Percentiles rank a stretch among this genome's conserved stretches.
phyloP scores from a whole-genome alignment of 495 filamentous ascomycete species.

The Aspergillus funiculosus region DNA sequence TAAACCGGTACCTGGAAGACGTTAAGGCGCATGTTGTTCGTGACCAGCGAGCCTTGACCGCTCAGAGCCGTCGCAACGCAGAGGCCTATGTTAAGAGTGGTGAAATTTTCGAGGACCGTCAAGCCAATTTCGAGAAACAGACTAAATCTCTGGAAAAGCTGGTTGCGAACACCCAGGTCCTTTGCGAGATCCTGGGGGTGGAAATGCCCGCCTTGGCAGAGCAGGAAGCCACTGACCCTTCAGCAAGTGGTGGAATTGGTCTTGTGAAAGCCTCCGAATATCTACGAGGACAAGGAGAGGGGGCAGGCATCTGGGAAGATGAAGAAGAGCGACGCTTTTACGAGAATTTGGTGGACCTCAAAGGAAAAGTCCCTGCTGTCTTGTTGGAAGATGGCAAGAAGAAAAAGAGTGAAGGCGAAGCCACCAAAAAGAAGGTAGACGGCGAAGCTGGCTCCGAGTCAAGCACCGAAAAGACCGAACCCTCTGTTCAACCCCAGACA shows the following conservation, averaged over 20 bases:
- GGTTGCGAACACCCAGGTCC: constrained; percentile 79
- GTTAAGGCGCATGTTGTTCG: constrained; percentile 82
- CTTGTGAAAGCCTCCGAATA: constrained; percentile 93
- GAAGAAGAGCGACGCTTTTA: constrained; percentile 97
- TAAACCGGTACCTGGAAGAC: constrained; percentile 88
- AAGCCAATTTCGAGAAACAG: constrained; percentile 90
- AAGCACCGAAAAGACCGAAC: constrained; percentile 28
- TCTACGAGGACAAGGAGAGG: constrained; percentile 80
- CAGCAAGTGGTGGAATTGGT: constrained; percentile 72
- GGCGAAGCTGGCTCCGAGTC: constrained; percentile 27
- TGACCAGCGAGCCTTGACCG: constrained; percentile 78
- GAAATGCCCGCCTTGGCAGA: constrained; percentile 94
- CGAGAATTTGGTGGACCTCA: constrained; percentile 91
- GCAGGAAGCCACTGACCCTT: constrained; percentile 60
- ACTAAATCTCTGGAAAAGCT: constrained; percentile 88
- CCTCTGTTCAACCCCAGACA: constrained; percentile 17
- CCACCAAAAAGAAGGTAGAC: constrained; percentile 50
- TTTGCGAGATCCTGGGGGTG: constrained; percentile 81
- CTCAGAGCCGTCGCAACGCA: constrained; percentile 86
- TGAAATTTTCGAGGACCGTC: constrained; percentile 96
- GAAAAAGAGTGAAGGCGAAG: constrained; percentile 79
- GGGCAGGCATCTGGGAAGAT: constrained; percentile 98
- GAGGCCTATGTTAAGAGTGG: constrained; percentile 98
- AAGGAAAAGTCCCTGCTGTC: constrained; percentile 90
- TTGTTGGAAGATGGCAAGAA: constrained; percentile 92